Evolutionary conservation across 164 flowering plant species (phyloP).

Genomic region (Magnolia changhungtana): DNA sequence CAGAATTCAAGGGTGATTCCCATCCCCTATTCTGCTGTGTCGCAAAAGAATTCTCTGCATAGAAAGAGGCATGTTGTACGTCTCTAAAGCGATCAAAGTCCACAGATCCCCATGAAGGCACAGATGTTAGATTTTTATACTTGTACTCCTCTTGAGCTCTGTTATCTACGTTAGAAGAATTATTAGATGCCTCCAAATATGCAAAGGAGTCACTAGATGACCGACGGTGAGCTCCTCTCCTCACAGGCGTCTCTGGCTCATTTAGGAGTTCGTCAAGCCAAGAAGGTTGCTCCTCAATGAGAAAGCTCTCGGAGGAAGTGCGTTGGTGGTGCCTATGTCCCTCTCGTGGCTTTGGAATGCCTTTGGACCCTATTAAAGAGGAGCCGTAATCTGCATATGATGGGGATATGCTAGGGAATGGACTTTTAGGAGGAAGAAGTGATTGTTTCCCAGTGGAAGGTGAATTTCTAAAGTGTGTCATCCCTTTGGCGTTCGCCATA

Average conservation of each 20-base stretch:
- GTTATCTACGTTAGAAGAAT: conserved; percentile 37
- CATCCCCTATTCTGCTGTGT: conserved; percentile 41
- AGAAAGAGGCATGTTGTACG: conserved; percentile 37
- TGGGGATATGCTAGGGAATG: conserved; percentile 60
- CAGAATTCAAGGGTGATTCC: conserved; percentile 42
- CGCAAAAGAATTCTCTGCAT: conserved; percentile 35
- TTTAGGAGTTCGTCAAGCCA: conserved; percentile 94
- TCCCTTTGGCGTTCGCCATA: conserved; percentile 68
- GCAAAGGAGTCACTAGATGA: conserved; percentile 94
- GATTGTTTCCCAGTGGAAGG: conserved; percentile 57
- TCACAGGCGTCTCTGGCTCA: conserved; percentile 83
- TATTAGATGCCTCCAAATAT: conserved; percentile 48
- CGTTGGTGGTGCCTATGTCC: conserved; percentile 63
- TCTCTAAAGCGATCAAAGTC: conserved; percentile 50
- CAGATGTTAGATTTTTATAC: conserved; percentile 30
- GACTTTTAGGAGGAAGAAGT: conserved; percentile 82
- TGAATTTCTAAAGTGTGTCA: conserved; percentile 47
- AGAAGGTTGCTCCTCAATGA: conserved; percentile 82
- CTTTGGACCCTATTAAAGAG: conserved; percentile 40
- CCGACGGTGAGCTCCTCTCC: conserved; percentile 73
- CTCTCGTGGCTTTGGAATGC: conserved; percentile 54
- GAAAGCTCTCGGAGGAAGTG: conserved; percentile 75
- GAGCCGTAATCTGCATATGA: conserved; percentile 60
- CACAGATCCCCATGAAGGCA: conserved; percentile 52
- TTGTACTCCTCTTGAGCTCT: conserved; percentile 44